Base-by-base conservation (phyloP, 2,329 filamentous ascomycete genomes). In the Fusarium sarcochroum region DNA sequence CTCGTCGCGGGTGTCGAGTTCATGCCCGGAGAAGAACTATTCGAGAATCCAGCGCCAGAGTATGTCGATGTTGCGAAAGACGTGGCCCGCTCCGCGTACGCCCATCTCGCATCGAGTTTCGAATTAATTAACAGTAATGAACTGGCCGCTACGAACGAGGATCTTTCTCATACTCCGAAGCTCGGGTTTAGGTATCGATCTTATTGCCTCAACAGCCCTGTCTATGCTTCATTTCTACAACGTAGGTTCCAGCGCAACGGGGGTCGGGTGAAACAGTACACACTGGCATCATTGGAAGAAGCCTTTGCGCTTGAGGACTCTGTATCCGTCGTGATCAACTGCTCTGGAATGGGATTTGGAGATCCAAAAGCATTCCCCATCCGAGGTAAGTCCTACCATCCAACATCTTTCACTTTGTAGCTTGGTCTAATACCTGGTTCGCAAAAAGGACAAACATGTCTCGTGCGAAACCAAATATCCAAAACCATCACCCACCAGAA, bases 141-240 rank as follows among this genome's bases (percentile, higher is more conserved):
- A 7, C 14, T 58, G 3, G 13, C 1, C 17, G 10, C 21, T 3
- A 27, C 18, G 21, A 4, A 21, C 9, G n/a, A 37, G 4, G n/a
- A 30, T 13, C 1, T 10, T 30, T 30, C 10, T 13, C 27, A 30
- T 13, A 30, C 14, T 0, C 14, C 18, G 17, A 15, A n/a, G 18
- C 23, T 58, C 3, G 54, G 54, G 0, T 58, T 58, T n/a, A 18
- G 48, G 9, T 58, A 58, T 18, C 54, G 48, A n/a, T 7, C 54
- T 3, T 58, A 58, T 1, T 58, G n/a, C 15, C 48, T 58, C 6
- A 58, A 54, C 1, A 58, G 54, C 1, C 54, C 54, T 20, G 2
- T 58, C 4, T 58, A 58, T 44, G 38, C 38, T 11, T 35, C 54
- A 2, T 58, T 58, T 2, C 15, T 58, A 1, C 54, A 54, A 8